These are phyloP conservation scores for Pyrenochaeta sp. DNA, from an alignment of 2,329 filamentous ascomycete genomes.

Conservation along the genomic window DNA sequence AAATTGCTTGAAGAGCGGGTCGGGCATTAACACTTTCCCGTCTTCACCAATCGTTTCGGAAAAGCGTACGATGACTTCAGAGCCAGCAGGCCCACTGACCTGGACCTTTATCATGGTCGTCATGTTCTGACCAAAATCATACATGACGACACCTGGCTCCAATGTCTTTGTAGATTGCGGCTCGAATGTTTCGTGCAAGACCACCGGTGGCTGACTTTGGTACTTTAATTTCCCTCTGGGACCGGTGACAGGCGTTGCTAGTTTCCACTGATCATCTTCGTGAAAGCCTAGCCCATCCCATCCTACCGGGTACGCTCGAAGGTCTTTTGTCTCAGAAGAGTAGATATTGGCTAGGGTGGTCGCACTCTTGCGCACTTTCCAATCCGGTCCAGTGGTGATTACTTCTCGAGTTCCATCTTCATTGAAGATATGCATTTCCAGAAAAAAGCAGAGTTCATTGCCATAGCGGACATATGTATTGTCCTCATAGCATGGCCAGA, in stretches of 20 bases:
- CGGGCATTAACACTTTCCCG: slow-evolving; percentile 51
- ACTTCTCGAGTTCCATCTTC: slow-evolving; percentile 47
- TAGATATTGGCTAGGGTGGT: slow-evolving; percentile 53
- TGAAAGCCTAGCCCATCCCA: slow-evolving; percentile 42
- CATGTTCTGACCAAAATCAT: slow-evolving; percentile 45
- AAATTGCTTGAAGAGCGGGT: slow-evolving; percentile 50
- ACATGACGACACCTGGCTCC: slow-evolving; percentile 33
- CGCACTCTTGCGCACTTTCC: slow-evolving; percentile 49
- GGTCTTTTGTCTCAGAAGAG: slow-evolving; percentile 51
- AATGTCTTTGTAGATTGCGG: slow-evolving; percentile 30
- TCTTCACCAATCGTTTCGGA: slow-evolving; percentile 40
- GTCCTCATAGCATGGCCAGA: slow-evolving; percentile 55
- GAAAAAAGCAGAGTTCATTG: slow-evolving; percentile 53
- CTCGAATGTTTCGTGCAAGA: slow-evolving; percentile 47
- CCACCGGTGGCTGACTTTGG: slow-evolving; percentile 51
- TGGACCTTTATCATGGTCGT: slow-evolving; percentile 41
- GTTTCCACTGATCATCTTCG: slow-evolving; percentile 40
- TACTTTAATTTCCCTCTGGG: slow-evolving; percentile 51
- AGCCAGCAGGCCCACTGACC: slow-evolving; percentile 34
- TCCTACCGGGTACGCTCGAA: slow-evolving; percentile 43
- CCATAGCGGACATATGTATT: slow-evolving; percentile 46
- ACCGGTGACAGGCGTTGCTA: slow-evolving; percentile 49
- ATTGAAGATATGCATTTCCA: slow-evolving; percentile 49
- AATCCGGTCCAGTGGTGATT: slow-evolving; percentile 49
- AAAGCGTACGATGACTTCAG: slow-evolving; percentile 40